These are phyloP conservation scores for Botrytis deweyae DNA, from an alignment of 2,329 filamentous ascomycete species.

Conservation along the genomic window DNA sequence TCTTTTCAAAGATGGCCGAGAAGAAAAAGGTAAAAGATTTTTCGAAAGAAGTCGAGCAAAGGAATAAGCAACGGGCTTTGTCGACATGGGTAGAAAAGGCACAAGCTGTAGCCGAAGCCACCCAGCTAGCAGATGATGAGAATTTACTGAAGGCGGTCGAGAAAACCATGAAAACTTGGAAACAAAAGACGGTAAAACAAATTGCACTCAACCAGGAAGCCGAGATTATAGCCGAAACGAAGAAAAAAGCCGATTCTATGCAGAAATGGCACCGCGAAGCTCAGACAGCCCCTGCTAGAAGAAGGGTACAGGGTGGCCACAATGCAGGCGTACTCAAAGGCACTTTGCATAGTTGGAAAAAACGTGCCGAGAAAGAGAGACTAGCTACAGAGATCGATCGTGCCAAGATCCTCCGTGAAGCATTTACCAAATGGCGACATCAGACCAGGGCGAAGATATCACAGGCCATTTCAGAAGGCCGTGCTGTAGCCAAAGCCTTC, in stretches of 20 bases:
- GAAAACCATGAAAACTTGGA: conserved; percentile 33
- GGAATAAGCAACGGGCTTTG: conserved; percentile 27
- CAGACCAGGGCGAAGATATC: conserved; percentile 54
- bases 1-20: conserved; percentile 41
- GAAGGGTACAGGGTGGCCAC: conserved; percentile 45
- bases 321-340: conserved; percentile 47
- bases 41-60: conserved; percentile 26
- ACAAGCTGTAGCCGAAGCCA: conserved; percentile 27
- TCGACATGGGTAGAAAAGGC: conserved; percentile 31
- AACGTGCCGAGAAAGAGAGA: conserved; percentile 45
- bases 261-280: conserved; percentile 35
- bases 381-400: conserved; percentile 52
- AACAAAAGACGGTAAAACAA: conserved; percentile 23
- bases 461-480: conserved; percentile 52
- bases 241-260: conserved; percentile 25
- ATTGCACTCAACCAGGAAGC: conserved; percentile 26
- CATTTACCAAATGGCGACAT: conserved; percentile 63
- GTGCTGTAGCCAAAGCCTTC: conserved; percentile 54
- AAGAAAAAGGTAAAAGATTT: conserved; percentile 37
- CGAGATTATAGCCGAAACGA: conserved; percentile 21
- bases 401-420: conserved; percentile 53
- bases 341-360: conserved; percentile 51
- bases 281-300: conserved; percentile 32
- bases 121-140: conserved; percentile 29
- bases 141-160: conserved; percentile 27